Percentiles rank a stretch among this genome's conserved stretches.
Conservation (phyloP, 2,329 filamentous ascomycete species). For the Eutypella sp. region DNA sequence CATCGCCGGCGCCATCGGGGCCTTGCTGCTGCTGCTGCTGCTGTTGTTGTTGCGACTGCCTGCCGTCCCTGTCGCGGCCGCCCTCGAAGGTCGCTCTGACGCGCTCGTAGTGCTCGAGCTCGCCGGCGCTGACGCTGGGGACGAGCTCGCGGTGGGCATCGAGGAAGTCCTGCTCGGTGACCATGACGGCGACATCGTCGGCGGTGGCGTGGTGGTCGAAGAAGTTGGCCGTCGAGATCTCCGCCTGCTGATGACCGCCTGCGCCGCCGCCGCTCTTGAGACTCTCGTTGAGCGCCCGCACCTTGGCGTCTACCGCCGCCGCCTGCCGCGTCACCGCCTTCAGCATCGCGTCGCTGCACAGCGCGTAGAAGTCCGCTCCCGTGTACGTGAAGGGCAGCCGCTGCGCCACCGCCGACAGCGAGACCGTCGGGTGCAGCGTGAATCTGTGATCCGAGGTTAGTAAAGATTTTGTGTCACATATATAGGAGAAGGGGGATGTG, state of each 20-base stretch:
- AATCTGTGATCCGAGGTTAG: constrained; percentile 53
- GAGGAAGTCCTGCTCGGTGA: constrained; percentile 83
- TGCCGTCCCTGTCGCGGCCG: constrained; percentile 41
- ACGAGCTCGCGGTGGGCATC: constrained; percentile 79
- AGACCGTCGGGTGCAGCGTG: constrained; percentile 73
- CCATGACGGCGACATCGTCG: constrained; percentile 80
- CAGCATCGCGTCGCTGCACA: constrained; percentile 97
- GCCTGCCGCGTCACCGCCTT: constrained; percentile 95
- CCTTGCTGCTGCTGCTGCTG: constrained; percentile 13
- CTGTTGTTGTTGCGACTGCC: constrained; percentile 37
- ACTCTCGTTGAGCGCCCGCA: constrained; percentile 64
- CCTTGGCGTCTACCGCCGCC: constrained; percentile 74
- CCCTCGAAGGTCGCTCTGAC: constrained; percentile 83
- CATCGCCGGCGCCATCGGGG: constrained; percentile 13
- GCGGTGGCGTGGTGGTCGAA: constrained; percentile 87
- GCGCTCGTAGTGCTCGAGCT: constrained; percentile 83
- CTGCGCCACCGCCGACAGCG: constrained; percentile 68
- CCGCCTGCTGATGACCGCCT: constrained; percentile 36
- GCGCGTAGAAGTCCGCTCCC: constrained; percentile 92
- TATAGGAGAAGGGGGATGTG: background rate
- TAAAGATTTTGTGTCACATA: background rate
- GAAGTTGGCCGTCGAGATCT: constrained; percentile 84
- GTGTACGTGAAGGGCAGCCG: constrained; percentile 92
- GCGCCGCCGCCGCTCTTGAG: constrained; percentile 27
- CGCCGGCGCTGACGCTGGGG: constrained; percentile 88